Evolutionary conservation across 345 rosid species (phyloP), one percentile per base, ranked within the genome.

Genomic region (Gossypium turneri): DNA sequence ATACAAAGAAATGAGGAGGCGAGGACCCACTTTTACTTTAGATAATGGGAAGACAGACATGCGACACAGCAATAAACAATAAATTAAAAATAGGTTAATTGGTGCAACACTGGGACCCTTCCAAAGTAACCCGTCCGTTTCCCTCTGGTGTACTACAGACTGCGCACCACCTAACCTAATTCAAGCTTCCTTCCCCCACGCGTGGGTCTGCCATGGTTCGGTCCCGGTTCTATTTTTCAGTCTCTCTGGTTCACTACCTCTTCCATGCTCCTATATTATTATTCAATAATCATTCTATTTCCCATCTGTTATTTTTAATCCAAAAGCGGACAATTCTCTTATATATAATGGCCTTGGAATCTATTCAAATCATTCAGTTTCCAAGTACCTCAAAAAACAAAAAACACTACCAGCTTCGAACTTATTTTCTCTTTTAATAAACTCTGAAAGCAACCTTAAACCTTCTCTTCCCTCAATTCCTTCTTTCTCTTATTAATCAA

Each of bases 361-460:
- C 61, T 10, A 52, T 52, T 29, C 27, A 70, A 70, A 10, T n/a
- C 61, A 52, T 70, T 47, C 73, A 53, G 27, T 53, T 34, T n/a
- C 76, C 76, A 9, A 47, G 24, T 48, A 59, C n/a, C 67, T 61
- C 19, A 70, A 53, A 4, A 13, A 19, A 6, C 8, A 25, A 24
- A 8, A 25, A 51, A 27, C n/a, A 52, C 24, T n/a, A 4, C 75
- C 56, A 25, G 27, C 27, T 73, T 45, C 59, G 58, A 61, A 15
- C 57, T 73, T 22, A 15, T 47, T 57, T 12, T 1, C 27, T 0
- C 0, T n/a, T 7, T 19, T 13, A 25, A 50, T 16, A 45, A 12
- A 51, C 27, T 52, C 13, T 50, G 64, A 72, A 72, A 72, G 52
- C 51, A 41, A 72, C 74, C 64, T 20, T 56, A 41, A 56, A 41